Evolutionary conservation across 1,139 yeast species (phyloP).

Genomic region (Sugiyamaella castrensis): DNA sequence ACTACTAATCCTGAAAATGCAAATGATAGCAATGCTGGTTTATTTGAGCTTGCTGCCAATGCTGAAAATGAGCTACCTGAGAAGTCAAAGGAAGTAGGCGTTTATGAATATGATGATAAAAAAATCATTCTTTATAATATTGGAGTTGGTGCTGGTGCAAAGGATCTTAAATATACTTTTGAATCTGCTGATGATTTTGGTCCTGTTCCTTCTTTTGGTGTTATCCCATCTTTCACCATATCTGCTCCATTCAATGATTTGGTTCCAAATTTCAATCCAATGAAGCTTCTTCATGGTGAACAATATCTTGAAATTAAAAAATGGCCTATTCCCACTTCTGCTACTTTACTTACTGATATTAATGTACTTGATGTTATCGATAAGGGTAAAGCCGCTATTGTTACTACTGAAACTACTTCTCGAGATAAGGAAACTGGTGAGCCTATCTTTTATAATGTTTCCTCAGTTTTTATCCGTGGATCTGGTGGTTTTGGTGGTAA

Average conservation of each 20-base stretch:
- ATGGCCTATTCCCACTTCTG: conserved; percentile 73
- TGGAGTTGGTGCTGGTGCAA: conserved; percentile 81
- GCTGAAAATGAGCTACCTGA: conserved; percentile 42
- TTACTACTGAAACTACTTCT: conserved; percentile 72
- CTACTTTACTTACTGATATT: conserved; percentile 56
- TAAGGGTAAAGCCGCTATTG: conserved; percentile 85
- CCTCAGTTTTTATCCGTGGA: conserved; percentile 82
- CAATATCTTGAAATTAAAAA: conserved; percentile 79
- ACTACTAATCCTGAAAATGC: conserved; percentile 61
- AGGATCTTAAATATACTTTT: conserved; percentile 74
- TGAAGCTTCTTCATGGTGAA: conserved; percentile 88
- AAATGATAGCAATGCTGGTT: conserved; percentile 66
- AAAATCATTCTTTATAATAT: conserved; percentile 83
- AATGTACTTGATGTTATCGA: conserved; percentile 72
- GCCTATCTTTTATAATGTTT: conserved; percentile 72
- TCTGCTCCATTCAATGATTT: conserved; percentile 54
- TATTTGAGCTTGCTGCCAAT: conserved; percentile 30
- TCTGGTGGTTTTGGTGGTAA: conserved; percentile 54
- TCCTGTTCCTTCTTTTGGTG: conserved; percentile 91
- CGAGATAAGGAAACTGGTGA: conserved; percentile 69
- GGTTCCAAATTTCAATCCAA: conserved; percentile 80
- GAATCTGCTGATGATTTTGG: conserved; percentile 79
- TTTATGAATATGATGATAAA: conserved; percentile 56
- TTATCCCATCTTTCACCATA: conserved; percentile 65
- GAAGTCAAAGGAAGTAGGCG: conserved; percentile 38